Evolutionary conservation across 192 early-diverging fungal genomes (phyloP).

Genomic region (Backusella luteola): DNA sequence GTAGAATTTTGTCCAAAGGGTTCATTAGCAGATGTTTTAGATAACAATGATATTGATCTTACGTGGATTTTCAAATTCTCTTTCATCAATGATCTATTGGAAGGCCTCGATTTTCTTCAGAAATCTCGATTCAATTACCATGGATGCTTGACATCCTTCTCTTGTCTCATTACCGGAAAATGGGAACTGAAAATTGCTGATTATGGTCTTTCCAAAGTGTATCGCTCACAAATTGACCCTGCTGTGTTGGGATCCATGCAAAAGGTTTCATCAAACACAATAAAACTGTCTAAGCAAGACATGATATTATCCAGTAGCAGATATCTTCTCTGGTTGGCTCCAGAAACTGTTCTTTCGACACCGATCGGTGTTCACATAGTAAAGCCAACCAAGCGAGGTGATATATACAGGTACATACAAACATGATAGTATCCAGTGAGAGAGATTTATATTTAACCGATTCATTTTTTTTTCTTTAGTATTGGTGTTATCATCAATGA

Average conservation of each 20-base stretch:
- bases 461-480: slow-evolving; percentile 20
- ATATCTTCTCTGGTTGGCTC: slow-evolving; percentile 34
- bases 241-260: not conserved
- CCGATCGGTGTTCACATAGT: slow-evolving; percentile 26
- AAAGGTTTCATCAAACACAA: not conserved
- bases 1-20: slow-evolving; percentile 44
- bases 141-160: slow-evolving; percentile 37
- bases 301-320: not conserved
- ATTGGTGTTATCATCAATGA: slow-evolving; percentile 48
- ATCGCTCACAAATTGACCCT: slow-evolving; percentile 19
- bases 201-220: slow-evolving; percentile 37
- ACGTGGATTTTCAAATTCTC: slow-evolving; percentile 49
- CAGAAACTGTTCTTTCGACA: slow-evolving; percentile 30
- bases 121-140: slow-evolving; percentile 40
- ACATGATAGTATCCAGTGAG: not conserved
- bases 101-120: slow-evolving; percentile 47
- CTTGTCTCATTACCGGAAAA: slow-evolving; percentile 39
- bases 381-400: slow-evolving; percentile 33
- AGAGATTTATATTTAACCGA: not conserved
- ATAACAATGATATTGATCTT: slow-evolving; percentile 41
- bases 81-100: slow-evolving; percentile 42
- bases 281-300: not conserved
- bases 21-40: slow-evolving; percentile 34
- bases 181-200: slow-evolving; percentile 48
- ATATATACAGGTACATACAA: slow-evolving; percentile 36